Evolutionary conservation across 2,329 filamentous ascomycete genomes (phyloP).

Genomic region (Passalora sequoiae): DNA sequence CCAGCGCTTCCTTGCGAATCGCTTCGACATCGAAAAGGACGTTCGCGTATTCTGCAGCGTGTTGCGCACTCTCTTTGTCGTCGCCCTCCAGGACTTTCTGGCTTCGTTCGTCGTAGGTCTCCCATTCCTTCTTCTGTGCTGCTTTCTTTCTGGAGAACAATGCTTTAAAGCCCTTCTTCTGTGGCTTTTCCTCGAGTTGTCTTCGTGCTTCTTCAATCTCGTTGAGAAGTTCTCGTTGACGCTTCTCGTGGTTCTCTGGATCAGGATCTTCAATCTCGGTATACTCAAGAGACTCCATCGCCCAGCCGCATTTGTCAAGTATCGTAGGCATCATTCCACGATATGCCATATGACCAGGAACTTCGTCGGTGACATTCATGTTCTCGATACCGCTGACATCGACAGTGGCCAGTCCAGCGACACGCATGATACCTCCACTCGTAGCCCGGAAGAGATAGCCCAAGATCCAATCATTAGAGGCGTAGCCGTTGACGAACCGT

Average conservation of each 20-base stretch:
- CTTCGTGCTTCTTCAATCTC: constrained; percentile 94
- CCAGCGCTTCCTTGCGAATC: constrained; percentile 64
- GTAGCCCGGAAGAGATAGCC: constrained; percentile 92
- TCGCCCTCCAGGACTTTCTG: constrained; percentile 39
- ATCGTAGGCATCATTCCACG: constrained; percentile 85
- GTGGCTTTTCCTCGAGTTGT: constrained; percentile 71
- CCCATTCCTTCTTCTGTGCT: constrained; percentile 80
- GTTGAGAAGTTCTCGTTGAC: constrained; percentile 88
- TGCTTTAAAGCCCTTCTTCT: constrained; percentile 62
- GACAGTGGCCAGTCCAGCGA: constrained; percentile 77
- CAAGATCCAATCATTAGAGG: constrained; percentile 94
- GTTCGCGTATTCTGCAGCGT: constrained; percentile 34
- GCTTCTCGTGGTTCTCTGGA: constrained; percentile 80
- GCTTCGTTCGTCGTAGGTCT: constrained; percentile 74
- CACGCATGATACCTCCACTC: constrained; percentile 79
- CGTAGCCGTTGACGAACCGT: constrained; percentile 92
- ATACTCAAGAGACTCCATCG: constrained; percentile 89
- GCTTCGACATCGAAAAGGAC: constrained; percentile 95
- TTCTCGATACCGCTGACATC: constrained; percentile 84
- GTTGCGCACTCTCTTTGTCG: constrained; percentile 42
- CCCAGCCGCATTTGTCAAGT: constrained; percentile 82
- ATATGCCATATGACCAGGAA: constrained; percentile 95
- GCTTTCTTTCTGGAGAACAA: constrained; percentile 80
- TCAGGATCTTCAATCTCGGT: constrained; percentile 95
- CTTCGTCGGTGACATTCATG: constrained; percentile 76